Evolutionary conservation across 441 rosid species (phyloP).

Genomic region (Populus hybrid): DNA sequence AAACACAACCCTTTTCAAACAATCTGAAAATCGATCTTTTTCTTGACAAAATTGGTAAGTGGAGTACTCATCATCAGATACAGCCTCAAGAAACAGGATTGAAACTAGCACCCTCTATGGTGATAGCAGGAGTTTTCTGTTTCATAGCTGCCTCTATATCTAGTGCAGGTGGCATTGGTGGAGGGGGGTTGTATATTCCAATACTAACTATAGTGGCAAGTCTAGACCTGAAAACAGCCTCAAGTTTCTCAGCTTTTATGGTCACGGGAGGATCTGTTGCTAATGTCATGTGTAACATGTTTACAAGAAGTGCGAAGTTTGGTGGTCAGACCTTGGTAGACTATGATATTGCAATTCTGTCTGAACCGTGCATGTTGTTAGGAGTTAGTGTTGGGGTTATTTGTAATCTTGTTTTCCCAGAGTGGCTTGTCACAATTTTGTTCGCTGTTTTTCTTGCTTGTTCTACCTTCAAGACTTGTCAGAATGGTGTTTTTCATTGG

Average conservation of each 20-base stretch:
- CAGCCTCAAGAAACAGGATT: slow-evolving; percentile 25
- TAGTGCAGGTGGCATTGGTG: slow-evolving; percentile 97
- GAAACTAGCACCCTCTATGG: slow-evolving; percentile 30
- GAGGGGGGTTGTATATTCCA: slow-evolving; percentile 85
- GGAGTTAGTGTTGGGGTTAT: slow-evolving; percentile 89
- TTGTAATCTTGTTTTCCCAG: slow-evolving; percentile 73
- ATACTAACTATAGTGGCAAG: slow-evolving; percentile 66
- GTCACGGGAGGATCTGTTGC: slow-evolving; percentile 93
- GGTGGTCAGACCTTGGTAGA: slow-evolving; percentile 53
- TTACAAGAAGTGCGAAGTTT: slow-evolving; percentile 34
- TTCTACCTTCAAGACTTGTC: slow-evolving; percentile 73
- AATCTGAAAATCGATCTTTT: slow-evolving; percentile 14
- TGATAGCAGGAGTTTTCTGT: slow-evolving; percentile 52
- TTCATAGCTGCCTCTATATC: slow-evolving; percentile 70
- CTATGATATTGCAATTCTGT: slow-evolving; percentile 68
- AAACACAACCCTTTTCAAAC: slow-evolving; percentile 22
- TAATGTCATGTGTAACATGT: slow-evolving; percentile 53
- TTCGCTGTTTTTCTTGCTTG: slow-evolving; percentile 76
- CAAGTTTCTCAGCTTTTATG: slow-evolving; percentile 86
- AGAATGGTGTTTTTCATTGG: slow-evolving; percentile 60
- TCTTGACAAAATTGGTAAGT: slow-evolving; percentile 27
- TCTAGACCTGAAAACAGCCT: slow-evolving; percentile 74
- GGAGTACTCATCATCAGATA: slow-evolving; percentile 21
- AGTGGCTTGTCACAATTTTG: slow-evolving; percentile 72
- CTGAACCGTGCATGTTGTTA: slow-evolving; percentile 80